A percentile compares a stretch with the other conserved stretches of the same genome.
Evolutionary conservation across 202 grass and related monocot genomes (phyloP).

Genomic region (Panicum hallii): DNA sequence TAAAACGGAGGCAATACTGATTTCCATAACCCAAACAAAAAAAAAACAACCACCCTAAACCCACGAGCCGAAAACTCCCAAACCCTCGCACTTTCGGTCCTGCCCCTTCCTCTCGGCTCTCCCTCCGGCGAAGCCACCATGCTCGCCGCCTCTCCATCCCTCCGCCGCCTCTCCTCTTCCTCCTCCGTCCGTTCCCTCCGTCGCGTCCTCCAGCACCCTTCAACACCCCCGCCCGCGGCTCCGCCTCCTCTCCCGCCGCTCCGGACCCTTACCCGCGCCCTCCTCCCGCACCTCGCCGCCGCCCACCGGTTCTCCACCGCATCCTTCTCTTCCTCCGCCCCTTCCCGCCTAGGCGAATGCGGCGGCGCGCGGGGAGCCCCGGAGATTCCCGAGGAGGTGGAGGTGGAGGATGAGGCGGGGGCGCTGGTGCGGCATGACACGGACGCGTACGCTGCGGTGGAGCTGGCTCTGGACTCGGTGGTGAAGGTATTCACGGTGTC

Average conservation of each 20-base stretch:
- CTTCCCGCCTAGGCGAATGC: slow-evolving; percentile 40
- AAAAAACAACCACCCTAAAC: background rate
- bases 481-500: slow-evolving; percentile 98
- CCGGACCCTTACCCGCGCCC: slow-evolving; percentile 33
- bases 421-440: slow-evolving; percentile 58
- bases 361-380: slow-evolving; percentile 16
- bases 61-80: slow-evolving; percentile 13
- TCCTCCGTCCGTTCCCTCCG: slow-evolving; percentile 21
- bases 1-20: too few species aligned
- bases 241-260: slow-evolving; percentile 22
- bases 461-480: slow-evolving; percentile 92
- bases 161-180: slow-evolving; percentile 51
- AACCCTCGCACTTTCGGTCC: slow-evolving; percentile 34
- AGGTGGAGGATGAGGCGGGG: slow-evolving; percentile 31
- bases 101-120: background rate
- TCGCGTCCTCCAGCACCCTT: slow-evolving; percentile 9
- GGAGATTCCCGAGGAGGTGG: slow-evolving; percentile 27
- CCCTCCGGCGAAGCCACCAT: slow-evolving; percentile 44
- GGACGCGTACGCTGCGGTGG: slow-evolving; percentile 81
- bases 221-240: background rate
- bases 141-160: slow-evolving; percentile 46
- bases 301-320: slow-evolving; percentile 29
- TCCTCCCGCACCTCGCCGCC: slow-evolving; percentile 44
- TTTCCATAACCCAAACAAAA: too few species aligned
- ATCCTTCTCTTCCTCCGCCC: slow-evolving; percentile 30